A percentile compares a stretch with the other conserved stretches of the same genome.
Conservation (phyloP, 164 flowering plant species). For the Houttuynia cordata region DNA sequence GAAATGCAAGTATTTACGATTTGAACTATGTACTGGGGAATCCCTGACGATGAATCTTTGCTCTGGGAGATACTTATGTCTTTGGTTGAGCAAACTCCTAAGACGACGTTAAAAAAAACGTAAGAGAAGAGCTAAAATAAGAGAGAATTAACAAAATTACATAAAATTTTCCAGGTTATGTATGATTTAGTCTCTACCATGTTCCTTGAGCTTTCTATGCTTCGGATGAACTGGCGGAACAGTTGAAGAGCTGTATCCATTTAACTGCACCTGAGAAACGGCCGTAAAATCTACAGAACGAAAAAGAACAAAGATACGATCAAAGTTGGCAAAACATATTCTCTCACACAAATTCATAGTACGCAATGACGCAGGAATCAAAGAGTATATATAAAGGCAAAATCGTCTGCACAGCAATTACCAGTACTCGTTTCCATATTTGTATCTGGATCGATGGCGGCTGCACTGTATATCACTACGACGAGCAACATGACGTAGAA, state of each 20-base stretch:
- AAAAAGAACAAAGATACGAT: too few species aligned
- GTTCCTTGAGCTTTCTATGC: not conserved
- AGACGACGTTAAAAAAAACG: too few species aligned
- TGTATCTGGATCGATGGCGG: not conserved
- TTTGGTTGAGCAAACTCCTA: conserved; percentile 35
- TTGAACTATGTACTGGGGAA: conserved; percentile 47
- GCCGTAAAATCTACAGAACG: not conserved
- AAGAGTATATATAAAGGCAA: not conserved
- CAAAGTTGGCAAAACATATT: not conserved
- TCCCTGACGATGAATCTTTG: conserved; percentile 38
- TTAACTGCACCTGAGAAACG: not conserved
- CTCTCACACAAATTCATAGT: not conserved
- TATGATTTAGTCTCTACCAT: not conserved
- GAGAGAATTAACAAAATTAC: too few species aligned
- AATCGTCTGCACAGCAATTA: not conserved
- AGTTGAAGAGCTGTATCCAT: not conserved
- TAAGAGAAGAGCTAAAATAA: too few species aligned
- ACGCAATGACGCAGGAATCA: too few species aligned
- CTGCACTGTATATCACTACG: not conserved
- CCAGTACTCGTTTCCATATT: too few species aligned
- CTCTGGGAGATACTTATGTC: conserved; percentile 64
- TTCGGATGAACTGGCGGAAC: not conserved
- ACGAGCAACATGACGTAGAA: not conserved
- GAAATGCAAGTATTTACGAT: conserved; percentile 48
- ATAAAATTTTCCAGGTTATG: too few species aligned